Percentiles rank a stretch among this genome's conserved stretches.
These are phyloP conservation scores for Citrus medica DNA, from an alignment of 345 rosid genomes.

Conservation along the genomic window DNA sequence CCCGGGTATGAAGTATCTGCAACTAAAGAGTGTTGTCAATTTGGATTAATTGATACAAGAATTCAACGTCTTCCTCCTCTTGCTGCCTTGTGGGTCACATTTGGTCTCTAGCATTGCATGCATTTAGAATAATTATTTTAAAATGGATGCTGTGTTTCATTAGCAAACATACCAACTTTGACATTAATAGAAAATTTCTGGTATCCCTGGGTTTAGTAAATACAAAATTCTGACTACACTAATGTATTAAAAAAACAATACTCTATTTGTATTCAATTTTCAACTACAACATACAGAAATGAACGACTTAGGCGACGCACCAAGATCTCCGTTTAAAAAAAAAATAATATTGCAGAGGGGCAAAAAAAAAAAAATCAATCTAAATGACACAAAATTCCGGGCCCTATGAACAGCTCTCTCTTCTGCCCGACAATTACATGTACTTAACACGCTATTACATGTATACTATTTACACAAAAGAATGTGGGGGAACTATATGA, in stretches of 20 bases:
- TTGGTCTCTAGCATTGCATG: too few species aligned
- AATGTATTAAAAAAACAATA: too few species aligned
- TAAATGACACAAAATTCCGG: slow-evolving; percentile 23
- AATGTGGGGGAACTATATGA: slow-evolving; percentile 19
- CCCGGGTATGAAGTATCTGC: too few species aligned
- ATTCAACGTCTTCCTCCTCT: not conserved
- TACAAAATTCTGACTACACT: too few species aligned
- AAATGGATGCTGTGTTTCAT: too few species aligned
- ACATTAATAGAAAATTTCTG: too few species aligned
- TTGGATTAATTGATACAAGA: not conserved
- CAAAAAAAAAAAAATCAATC: not conserved
- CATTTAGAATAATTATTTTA: too few species aligned
- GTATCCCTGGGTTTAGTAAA: too few species aligned
- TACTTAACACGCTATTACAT: slow-evolving; percentile 19
- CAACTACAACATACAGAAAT: too few species aligned
- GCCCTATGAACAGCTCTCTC: not conserved
- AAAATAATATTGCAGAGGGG: not conserved
- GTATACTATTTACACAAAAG: slow-evolving; percentile 37
- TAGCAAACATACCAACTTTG: too few species aligned
- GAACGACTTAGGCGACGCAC: not conserved
- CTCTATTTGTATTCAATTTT: too few species aligned
- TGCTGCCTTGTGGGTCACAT: not conserved
- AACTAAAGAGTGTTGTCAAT: not conserved
- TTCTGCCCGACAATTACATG: slow-evolving; percentile 7
- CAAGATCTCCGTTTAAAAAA: not conserved